Evolutionary conservation across 106 monocot species (phyloP), one percentile per base, ranked within the genome.

Genomic region (Acorus gramineus): DNA sequence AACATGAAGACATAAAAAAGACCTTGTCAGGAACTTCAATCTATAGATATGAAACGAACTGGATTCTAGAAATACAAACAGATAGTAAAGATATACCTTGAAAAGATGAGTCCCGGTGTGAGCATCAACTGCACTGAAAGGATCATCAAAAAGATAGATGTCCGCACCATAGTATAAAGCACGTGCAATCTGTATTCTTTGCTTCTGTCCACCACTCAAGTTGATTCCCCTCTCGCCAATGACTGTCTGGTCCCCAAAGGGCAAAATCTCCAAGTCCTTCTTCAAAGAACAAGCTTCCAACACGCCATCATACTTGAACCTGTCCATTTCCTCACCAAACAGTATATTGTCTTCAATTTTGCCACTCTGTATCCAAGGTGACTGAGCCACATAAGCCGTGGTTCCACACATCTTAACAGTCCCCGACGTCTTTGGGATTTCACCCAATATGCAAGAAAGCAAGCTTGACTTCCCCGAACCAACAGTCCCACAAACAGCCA

Each of bases 201-300:
- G 95, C 76, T 96, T 96, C 74, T 96, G 95, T 11, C 90, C 95
- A 4, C 95, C 95, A 70, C 95, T 96, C 66, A 96, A 50, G 63
- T 96, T 90, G 66, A 96, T 96, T 11, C 95, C 95, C 66, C 90
- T 82, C 60, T 96, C 95, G n/a, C 95, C 95, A 4, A 96, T 87
- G 3, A 85, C 69, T 0, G 95, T 90, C 68, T 85, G 80, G 63
- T 96, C 95, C 3, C 95, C 95, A 65, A 82, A 84, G 4, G 95
- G 82, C 12, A 96, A 64, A 64, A 90, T 84, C 74, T 96, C 87
- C 57, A 96, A 73, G 55, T 95, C 94, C 66, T 87, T 95, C 74
- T 84, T 90, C 80, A 95, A 57, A 1, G 86, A 70, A 70, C 96
- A 90, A 5, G 80, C 85, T 61, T 88, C 75, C 49, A 90, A 73